These are phyloP conservation scores for Durotheca rogersii DNA, from an alignment of 495 filamentous ascomycete species.

Conservation along the genomic window DNA sequence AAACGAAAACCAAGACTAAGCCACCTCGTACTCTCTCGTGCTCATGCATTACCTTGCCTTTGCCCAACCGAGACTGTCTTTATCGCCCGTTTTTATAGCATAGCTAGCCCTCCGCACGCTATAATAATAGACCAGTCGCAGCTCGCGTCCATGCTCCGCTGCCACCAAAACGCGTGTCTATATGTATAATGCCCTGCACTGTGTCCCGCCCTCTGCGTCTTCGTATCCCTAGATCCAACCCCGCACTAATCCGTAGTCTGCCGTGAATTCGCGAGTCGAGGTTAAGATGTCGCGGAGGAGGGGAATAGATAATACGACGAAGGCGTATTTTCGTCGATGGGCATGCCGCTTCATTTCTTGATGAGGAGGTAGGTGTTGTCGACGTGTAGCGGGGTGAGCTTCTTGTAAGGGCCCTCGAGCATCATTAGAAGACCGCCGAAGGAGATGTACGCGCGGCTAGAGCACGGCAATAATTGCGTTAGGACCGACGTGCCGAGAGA, in stretches of 20 bases:
- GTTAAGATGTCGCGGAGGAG: too few species aligned
- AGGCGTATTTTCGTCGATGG: too few species aligned
- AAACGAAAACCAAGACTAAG: too few species aligned
- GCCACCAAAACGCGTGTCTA: constrained; percentile 2
- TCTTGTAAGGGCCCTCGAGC: constrained; percentile 93
- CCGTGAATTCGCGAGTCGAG: constrained; percentile 3
- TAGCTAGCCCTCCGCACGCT: constrained; percentile 11
- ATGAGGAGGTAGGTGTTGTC: constrained; percentile 91
- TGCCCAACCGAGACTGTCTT: background rate
- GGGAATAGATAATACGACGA: too few species aligned
- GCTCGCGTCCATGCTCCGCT: constrained; percentile 5
- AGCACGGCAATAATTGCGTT: constrained; percentile 17
- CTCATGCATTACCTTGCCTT: background rate
- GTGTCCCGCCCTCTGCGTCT: background rate
- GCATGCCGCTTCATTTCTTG: constrained; percentile 66
- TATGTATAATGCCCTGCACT: constrained; percentile 12
- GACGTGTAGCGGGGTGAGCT: constrained; percentile 82
- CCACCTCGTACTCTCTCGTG: too few species aligned
- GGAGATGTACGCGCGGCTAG: constrained; percentile 85
- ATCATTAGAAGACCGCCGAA: constrained; percentile 90
- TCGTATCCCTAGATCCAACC: constrained; percentile 1
- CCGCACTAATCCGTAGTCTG: constrained; percentile 15
- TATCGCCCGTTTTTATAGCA: constrained; percentile 5
- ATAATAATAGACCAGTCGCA: background rate
- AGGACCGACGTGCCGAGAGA: constrained; percentile 13